Evolutionary conservation across 768 basidiomycete genomes (phyloP), one percentile per base, ranked within the genome.

Genomic region (Pulveroboletus sp.): DNA sequence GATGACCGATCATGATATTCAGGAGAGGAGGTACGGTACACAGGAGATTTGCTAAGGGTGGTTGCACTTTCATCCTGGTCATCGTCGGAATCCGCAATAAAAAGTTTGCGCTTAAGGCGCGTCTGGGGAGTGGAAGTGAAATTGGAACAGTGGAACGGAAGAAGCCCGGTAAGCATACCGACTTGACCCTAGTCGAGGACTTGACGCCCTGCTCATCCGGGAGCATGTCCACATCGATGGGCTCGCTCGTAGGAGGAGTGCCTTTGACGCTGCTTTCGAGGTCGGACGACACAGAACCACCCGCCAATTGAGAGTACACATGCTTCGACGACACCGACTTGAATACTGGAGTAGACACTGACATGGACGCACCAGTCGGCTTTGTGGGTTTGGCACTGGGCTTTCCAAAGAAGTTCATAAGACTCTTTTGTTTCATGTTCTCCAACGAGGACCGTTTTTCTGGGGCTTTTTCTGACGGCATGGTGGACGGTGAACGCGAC

Each of bases 201-300:
- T 76, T 76, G 37, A 76, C 78, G 11, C 74, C 10, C 15, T 51
- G 78, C 2, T 66, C 57, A 30, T 75, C 77, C 8, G 74, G 75
- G 43, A 82, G 55, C 81, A 88, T 83, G 61, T 89, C 87, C 9
- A 90, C 76, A 56, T 91, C 87, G 49, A 89, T 78, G 27, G 79
- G 74, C 49, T 90, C 86, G 55, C 87, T 90, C 3, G 86, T 86
- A 0, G 87, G 87, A 26, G 89, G 88, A 2, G 86, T 87, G 14
- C 78, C 76, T 27, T 69, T 71, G 36, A 59, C 47, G 55, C 74
- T 84, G 44, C 72, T 73, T 17, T 69, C 72, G 18, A 69, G 71
- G 21, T 79, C 79, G 39, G 81, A 84, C 15, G 74, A 76, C 31
- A 60, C 52, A 4, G 72, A 72, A 51, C 66, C 69, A 10, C 60